phyloP scores from a whole-genome alignment of 192 early-diverging fungal species.

The Backusella australiensis region DNA sequence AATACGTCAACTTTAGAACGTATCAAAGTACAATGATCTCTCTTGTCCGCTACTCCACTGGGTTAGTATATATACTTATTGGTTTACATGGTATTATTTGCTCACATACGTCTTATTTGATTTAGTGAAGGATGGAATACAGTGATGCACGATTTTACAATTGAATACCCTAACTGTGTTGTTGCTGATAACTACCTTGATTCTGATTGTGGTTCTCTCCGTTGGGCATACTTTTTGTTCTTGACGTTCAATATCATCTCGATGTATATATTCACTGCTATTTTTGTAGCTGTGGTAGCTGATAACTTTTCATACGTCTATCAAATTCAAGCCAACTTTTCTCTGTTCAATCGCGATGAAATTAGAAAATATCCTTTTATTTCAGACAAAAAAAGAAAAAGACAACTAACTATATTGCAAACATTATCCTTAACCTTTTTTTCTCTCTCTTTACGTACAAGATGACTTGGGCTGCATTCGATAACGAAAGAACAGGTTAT shows the following conservation, averaged over 20 bases:
- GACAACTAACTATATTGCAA: neutral
- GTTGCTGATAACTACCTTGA: constrained; percentile 43
- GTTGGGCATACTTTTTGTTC: constrained; percentile 56
- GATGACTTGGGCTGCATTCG: constrained; percentile 48
- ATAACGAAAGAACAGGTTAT: constrained; percentile 46
- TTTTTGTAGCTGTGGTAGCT: constrained; percentile 60
- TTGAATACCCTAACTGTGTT: constrained; percentile 52
- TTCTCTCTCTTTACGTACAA: constrained; percentile 42
- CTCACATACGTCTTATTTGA: neutral
- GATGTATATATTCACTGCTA: constrained; percentile 64
- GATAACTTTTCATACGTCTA: constrained; percentile 65
- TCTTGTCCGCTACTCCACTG: constrained; percentile 54
- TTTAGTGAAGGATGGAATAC: constrained; percentile 60
- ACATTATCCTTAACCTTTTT: constrained; percentile 27
- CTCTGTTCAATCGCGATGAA: constrained; percentile 55
- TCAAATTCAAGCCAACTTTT: constrained; percentile 57
- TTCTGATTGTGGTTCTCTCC: constrained; percentile 54
- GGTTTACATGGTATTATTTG: neutral
- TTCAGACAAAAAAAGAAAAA: neutral
- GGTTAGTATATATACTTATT: constrained; percentile 28
- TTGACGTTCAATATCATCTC: constrained; percentile 62
- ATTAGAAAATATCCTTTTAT: constrained; percentile 52
- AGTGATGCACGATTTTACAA: constrained; percentile 59
- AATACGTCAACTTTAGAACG: constrained; percentile 53
- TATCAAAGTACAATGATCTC: constrained; percentile 44